These are phyloP conservation scores for Teunomyces barrocoloradensis DNA, from an alignment of 805 yeast genomes.

Conservation along the genomic window DNA sequence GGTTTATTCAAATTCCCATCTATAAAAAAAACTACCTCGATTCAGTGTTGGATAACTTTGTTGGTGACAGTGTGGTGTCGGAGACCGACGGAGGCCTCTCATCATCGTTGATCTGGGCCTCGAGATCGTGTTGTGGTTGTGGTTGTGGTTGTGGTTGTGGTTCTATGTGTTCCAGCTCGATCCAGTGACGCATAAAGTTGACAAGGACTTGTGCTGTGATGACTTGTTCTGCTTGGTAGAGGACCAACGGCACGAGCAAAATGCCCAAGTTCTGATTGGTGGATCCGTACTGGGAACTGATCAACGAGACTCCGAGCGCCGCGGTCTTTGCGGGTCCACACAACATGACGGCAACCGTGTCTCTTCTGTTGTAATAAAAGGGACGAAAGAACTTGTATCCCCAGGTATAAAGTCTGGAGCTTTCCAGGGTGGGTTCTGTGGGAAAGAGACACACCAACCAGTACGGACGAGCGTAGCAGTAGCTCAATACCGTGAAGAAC, in stretches of 20 bases:
- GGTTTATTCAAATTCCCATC: not conserved
- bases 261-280: constrained; percentile 61
- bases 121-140: not conserved
- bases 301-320: constrained; percentile 81
- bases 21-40: not conserved
- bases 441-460: constrained; percentile 43
- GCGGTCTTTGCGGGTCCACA: constrained; percentile 96
- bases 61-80: not conserved
- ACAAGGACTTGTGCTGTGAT: constrained; percentile 74
- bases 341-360: constrained; percentile 75
- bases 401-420: constrained; percentile 44
- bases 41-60: not conserved
- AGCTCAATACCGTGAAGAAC: constrained; percentile 69
- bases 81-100: not conserved
- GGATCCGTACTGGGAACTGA: constrained; percentile 77
- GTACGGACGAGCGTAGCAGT: constrained; percentile 56
- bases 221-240: constrained; percentile 87
- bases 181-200: constrained; percentile 68
- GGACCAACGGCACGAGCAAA: constrained; percentile 74
- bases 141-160: not conserved
- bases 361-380: constrained; percentile 66
- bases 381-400: constrained; percentile 51
- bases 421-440: constrained; percentile 45
- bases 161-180: constrained; percentile 31
- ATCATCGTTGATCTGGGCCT: not conserved